Base-by-base conservation (phyloP, 768 basidiomycete genomes). In the Termitomyces sp. region DNA sequence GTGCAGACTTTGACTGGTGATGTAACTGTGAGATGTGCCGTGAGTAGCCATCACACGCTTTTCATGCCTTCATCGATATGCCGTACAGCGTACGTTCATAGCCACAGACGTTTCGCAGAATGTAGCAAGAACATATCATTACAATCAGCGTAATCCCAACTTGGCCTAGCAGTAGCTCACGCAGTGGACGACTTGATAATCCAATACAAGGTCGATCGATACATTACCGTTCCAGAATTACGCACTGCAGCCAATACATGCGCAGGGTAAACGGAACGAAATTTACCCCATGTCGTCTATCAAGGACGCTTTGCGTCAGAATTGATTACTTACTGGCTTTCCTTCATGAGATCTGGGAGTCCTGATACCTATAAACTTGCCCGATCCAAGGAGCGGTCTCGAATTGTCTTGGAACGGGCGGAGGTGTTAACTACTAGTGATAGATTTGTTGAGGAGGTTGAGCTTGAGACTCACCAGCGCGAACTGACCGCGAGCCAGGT, bases 101-200 rank as follows among this genome's bases (percentile, higher is more conserved):
- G 82, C 75, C 0, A 71, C 63, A 3, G 71, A 76, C 5, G 78
- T 74, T 12, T 70, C 77, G 1, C 55, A 67, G 43, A 63, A 67
- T 42, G 68, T 64, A 16, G 68, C 79, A 2, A 85, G 75, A 75
- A 80, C 79, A 10, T 85, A 85, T 62, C 75, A 83, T 27, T 85
- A 84, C 66, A 85, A 85, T 65, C 80, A 84, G 58, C 69, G 74
- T 5, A 78, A 82, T n/a, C 51, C 79, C 79, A 6, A 78, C 79
- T 0, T 59, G 60, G 5, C 69, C 69, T 16, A 69, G 70, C 18
- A 9, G 79, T 81, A 1, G 67, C 53, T 2, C 84, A 85, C 59
- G 77, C 84, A 7, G 75, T 85, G 1, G 85, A 84, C 64, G 84
- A 86, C 62, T 85, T 80, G 79, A 85, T 84, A 81, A 81, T 85